Evolutionary conservation across 2,329 filamentous ascomycete species (phyloP), one percentile per base, ranked within the genome.

Genomic region (Gnomoniopsis sp.): DNA sequence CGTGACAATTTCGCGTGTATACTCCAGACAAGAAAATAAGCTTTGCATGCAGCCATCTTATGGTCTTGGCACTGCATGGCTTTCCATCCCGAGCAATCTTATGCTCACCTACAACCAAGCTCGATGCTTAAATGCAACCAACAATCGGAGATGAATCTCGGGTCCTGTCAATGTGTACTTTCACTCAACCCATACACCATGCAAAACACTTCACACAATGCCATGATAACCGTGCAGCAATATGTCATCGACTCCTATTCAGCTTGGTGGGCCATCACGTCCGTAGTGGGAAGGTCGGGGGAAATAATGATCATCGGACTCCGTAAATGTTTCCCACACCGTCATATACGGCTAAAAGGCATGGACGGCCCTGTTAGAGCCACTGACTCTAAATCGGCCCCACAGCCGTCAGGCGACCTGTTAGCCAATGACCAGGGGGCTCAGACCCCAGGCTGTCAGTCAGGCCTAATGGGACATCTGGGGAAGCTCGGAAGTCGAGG

Each of bases 291-390:
- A 47, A 55, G 53, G 22, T 55, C 53, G 53, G 53, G 43, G 53
- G 53, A 55, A 55, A 55, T 49, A 8, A 41, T n/a, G 46, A 49
- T 49, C 48, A 36, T 55, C 53, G 53, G 53, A 49, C 44, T 43
- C 53, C 53, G 53, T 55, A 36, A n/a, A 36, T 34, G 26, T 15
- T 30, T 14, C 36, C 50, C 50, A 36, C 17, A 19, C 26, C 38
- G 51, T 30, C 41, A 53, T n/a, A 21, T 10, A 43, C 50, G 50
- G 49, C 34, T 38, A 15, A 8, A 38, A 38, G 15, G 38, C 12
- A 10, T 22, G 12, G 19, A 22, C 49, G 49, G 50, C 50, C 17
- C 21, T 51, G 19, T 12, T 6, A 53, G n/a, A 38, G 23, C 23
- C 19, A 53, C 34, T 43, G 50, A 30, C 26, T 30, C 26, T 30